Percentiles rank a stretch among this genome's conserved stretches.
Evolutionary conservation across 495 filamentous ascomycete species (phyloP).

Genomic region (Neurospora terricola): DNA sequence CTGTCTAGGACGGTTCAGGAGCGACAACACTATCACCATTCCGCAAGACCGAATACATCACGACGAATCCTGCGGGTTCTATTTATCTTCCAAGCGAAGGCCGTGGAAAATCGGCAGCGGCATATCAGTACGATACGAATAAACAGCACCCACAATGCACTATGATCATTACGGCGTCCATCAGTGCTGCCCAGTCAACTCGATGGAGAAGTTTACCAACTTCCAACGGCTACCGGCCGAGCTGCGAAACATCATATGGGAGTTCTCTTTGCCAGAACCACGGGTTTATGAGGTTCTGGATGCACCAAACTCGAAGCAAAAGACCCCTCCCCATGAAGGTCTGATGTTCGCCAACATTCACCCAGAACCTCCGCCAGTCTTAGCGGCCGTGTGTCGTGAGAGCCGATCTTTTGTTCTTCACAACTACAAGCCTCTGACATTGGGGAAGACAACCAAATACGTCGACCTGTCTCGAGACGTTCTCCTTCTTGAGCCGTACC

Average conservation of each 20-base stretch:
- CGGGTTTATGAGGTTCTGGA: constrained; percentile 41
- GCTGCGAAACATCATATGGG: constrained; percentile 34
- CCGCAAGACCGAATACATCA: not conserved
- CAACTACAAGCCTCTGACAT: constrained; percentile 36
- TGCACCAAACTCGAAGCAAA: constrained; percentile 31
- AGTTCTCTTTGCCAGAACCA: constrained; percentile 33
- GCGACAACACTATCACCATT: not conserved
- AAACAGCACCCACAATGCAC: constrained; percentile 10
- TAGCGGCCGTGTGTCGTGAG: constrained; percentile 37
- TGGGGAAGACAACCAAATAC: constrained; percentile 36
- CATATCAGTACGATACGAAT: not conserved
- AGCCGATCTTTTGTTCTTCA: constrained; percentile 38
- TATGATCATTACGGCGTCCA: constrained; percentile 15
- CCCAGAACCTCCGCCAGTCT: constrained; percentile 34
- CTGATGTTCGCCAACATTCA: constrained; percentile 41
- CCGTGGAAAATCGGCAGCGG: not conserved
- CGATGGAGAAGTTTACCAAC: constrained; percentile 14
- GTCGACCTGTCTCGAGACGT: constrained; percentile 38
- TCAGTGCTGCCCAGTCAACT: constrained; percentile 12
- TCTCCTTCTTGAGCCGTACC: constrained; percentile 39
- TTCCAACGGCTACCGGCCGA: constrained; percentile 27
- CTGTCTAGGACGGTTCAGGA: not conserved
- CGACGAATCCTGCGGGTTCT: not conserved
- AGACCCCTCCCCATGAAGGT: constrained; percentile 29
- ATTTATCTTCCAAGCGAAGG: constrained; percentile 1